A percentile compares a stretch with the other conserved stretches of the same genome.
phyloP scores from a whole-genome alignment of 345 rosid genomes.

The Arabidopsis thaliana region TAIR10.1 NC_003075.7:16462001-16462500 shows the following conservation, averaged over 20 bases:
- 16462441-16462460: constrained; percentile 98
- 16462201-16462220: constrained; percentile 97
- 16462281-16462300: constrained; percentile 62
- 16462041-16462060: constrained; percentile 69
- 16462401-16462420: constrained; percentile 74
- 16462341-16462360: constrained; percentile 54
- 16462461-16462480: constrained; percentile 98
- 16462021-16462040: constrained; percentile 82
- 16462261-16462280: constrained; percentile 47
- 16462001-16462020: constrained; percentile 87
- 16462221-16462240: constrained; percentile 75
- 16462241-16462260: constrained; percentile 50
- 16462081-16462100: constrained; percentile 84
- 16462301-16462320: constrained; percentile 77
- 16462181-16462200: constrained; percentile 97
- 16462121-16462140: constrained; percentile 68
- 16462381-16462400: constrained; percentile 74
- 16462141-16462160: constrained; percentile 77
- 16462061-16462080: constrained; percentile 74
- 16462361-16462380: constrained; percentile 61
- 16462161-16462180: constrained; percentile 75
- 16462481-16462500: constrained; percentile 98
- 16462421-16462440: constrained; percentile 86
- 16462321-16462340: constrained; percentile 56
- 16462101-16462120: constrained; percentile 77